Evolutionary conservation across 2,329 filamentous ascomycete species (phyloP), one percentile per base, ranked within the genome.

Genomic region (Fusarium mexicanum): DNA sequence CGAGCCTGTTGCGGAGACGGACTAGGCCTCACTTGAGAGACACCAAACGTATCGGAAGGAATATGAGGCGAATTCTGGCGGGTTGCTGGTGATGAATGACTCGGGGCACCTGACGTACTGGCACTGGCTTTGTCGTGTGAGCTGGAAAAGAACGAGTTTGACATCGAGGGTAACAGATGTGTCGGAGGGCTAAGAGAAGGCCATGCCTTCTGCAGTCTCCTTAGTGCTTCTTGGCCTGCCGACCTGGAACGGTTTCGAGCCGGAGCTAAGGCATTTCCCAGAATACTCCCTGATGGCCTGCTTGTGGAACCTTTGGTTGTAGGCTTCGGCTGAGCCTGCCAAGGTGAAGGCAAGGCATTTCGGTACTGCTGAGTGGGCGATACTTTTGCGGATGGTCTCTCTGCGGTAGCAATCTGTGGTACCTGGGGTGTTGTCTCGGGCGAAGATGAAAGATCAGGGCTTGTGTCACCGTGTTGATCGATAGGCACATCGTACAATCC

Each of bases 191-290:
- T 71, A 40, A 90, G 83, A 11, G 88, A 90, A 4, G 89, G 88
- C 14, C 91, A 78, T 2, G 86, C 88, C 69, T 87, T 89, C 48
- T 87, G 88, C 48, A 91, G 79, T 72, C 85, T 87, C 78, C 86
- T 90, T 33, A 91, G 78, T 10, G 89, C 87, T 62, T 91, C 89
- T 40, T 88, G 85, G 20, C 90, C 87, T 7, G 85, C 85, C 5
- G 90, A 91, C 22, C 86, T 84, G 24, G 90, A 88, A 26, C 90
- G 81, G 50, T 85, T 84, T 58, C 87, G 84, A 14, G 80, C 82
- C 24, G 84, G 82, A n/a, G 83, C 81, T 62, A 90, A 86, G 6
- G 87, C 86, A 8, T 82, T 80, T 17, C 85, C 83, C 37, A 90
- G 79, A 16, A 81, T 71, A 17, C 80, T 76, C 26, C 79, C 79